phyloP scores from a whole-genome alignment of 306 rosid genomes.

The Medicago ruthenica region DNA sequence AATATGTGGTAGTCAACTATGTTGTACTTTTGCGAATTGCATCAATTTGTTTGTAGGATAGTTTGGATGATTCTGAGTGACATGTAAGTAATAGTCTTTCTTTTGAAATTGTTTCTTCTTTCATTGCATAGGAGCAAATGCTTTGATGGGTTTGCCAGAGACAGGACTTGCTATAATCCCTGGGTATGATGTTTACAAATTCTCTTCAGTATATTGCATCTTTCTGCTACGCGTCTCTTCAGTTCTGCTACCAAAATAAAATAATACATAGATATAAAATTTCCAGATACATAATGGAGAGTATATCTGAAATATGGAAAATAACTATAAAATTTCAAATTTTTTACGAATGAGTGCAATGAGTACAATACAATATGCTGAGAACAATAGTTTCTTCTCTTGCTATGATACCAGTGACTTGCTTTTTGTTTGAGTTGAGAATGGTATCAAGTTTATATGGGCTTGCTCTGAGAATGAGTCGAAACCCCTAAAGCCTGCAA shows the following conservation, averaged over 20 bases:
- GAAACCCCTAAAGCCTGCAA: too few relatives aligned
- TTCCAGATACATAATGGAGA: neutral
- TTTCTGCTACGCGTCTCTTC: neutral
- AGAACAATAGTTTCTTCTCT: too few relatives aligned
- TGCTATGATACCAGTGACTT: too few relatives aligned
- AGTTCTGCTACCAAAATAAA: constrained; percentile 5
- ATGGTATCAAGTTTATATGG: too few relatives aligned
- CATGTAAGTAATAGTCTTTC: constrained; percentile 17
- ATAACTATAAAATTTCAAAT: too few relatives aligned
- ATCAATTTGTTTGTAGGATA: constrained; percentile 22
- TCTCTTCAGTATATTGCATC: constrained; percentile 20
- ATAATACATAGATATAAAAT: constrained; percentile 19
- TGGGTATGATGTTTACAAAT: constrained; percentile 63
- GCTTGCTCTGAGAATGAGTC: too few relatives aligned
- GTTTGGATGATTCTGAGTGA: constrained; percentile 35
- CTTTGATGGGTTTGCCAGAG: constrained; percentile 88
- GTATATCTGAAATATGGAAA: too few relatives aligned
- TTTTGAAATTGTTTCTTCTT: constrained; percentile 38
- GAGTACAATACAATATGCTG: too few relatives aligned
- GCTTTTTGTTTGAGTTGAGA: too few relatives aligned
- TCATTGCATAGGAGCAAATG: constrained; percentile 70
- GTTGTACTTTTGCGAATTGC: constrained; percentile 22
- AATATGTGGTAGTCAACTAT: constrained; percentile 74
- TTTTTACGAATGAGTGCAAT: too few relatives aligned
- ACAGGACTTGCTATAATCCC: constrained; percentile 98